Base-by-base conservation (phyloP, 2,329 filamentous ascomycete genomes). In the Talaromyces albobiverticillius region DNA sequence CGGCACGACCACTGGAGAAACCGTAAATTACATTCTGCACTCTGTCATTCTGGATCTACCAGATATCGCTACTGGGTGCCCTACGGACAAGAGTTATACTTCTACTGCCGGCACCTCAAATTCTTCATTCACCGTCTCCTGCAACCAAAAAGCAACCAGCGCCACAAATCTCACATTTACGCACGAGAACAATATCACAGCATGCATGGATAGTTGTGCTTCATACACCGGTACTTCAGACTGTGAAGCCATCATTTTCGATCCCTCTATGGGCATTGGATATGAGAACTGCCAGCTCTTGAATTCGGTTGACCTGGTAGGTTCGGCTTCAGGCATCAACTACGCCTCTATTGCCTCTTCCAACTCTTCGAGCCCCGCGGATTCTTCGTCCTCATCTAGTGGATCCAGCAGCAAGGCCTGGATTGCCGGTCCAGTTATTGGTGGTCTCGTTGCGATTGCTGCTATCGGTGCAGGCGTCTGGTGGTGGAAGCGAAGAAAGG, bases 251-350 rank as follows among this genome's bases (percentile, higher is more conserved):
- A 11, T 54, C 13, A 22, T 49, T 4, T 49, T 49, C 32, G 52
- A 54, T 38, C 45, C 52, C 18, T 49, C 45, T 3, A n/a, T 54
- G 46, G 46, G n/a, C 13, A 26, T 20, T 8, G 52, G 45, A 10
- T 54, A 49, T n/a, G 52, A 49, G 16, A 54, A 54, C 32, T 54
- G 52, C 34, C 46, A 54, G n/a, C 29, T 54, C 16, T 29, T 54
- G 4, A 54, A 43, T 23, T 48, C 45, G 3, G 52, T 54, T 6
- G 29, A 47, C 20, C 26, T 54, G 29, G 38, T 48, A 16, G 26
- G 23, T 16, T 20, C 38, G 10, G 41, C 51, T 13, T 18, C 46
- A 3, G 41, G 32, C 31, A 9, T 49, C n/a, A 54, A 54, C 29
- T 42, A 48, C 18, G 52, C 52, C 4, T 32, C 26, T n/a, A 25